Evolutionary conservation across 371 early-diverging fungal species (phyloP), one percentile per base, ranked within the genome.

Genomic region (Mortierella sp.): DNA sequence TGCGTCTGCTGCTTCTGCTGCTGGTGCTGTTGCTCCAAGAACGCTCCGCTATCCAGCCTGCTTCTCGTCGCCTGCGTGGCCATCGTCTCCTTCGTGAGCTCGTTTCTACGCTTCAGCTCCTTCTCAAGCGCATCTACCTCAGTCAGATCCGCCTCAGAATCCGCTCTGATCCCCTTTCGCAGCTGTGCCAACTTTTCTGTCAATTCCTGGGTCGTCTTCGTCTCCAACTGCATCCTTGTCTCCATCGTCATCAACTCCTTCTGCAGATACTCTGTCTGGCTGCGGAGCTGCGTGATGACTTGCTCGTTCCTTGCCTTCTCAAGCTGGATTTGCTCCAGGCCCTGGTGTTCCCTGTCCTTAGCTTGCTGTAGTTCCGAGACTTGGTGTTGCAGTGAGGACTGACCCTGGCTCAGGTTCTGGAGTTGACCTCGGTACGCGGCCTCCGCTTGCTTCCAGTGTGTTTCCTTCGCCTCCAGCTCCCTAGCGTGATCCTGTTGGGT

Each of bases 1-100:
- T 48, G 49, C 19, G n/a, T n/a, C n/a, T 19, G 24, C 26, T 48
- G 49, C 49, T 48, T 7, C 37, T 34, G 37, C 4, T 34, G 37
- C 37, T 34, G 37, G 1, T 34, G 37, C 4, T 23, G 50, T 1
- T 56, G 44, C 23, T 60, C 60, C 60, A 60, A 41, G 14, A 51
- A 60, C 1, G 60, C 51, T 3, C 60, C 60, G 30, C 60, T 60
- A 15, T 60, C 60, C 42, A 60, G 27, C n/a, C 60, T 27, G 15
- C 17, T 21, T 26, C 60, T 34, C 1, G 28, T 41, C 2, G 30
- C 4, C 15, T 19, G 14, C 5, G 5, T 23, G 23, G 21, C 2
- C 12, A 50, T 39, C 1, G 32, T 61, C 34, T 61, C 61, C 32
- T 60, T 21, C 9, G 44, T 31, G 17, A 23, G 0, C 2, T 19